A percentile compares a stretch with the other conserved stretches of the same genome.
Conservation (phyloP, 768 basidiomycete species). For the Hypholoma sublateritium region DNA sequence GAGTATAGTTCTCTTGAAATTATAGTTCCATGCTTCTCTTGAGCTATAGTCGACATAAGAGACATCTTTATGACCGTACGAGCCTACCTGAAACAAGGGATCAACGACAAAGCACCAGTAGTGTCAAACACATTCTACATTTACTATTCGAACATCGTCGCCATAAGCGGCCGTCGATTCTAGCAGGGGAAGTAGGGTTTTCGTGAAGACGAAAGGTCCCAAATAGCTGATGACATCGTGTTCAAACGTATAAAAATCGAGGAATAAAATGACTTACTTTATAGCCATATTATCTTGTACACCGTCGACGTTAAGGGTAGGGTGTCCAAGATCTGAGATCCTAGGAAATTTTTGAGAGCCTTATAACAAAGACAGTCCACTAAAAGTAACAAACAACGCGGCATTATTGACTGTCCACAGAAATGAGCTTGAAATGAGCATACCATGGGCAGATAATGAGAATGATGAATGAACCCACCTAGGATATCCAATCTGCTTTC, state of each 20-base stretch:
- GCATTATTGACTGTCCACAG: conserved; percentile 52
- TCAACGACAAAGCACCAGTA: not conserved
- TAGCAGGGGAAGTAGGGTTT: conserved; percentile 24
- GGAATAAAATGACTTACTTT: conserved; percentile 11
- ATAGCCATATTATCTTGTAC: conserved; percentile 18
- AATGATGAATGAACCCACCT: conserved; percentile 25
- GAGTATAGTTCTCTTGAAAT: conserved; percentile 15
- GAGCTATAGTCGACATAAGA: conserved; percentile 16
- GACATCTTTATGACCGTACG: conserved; percentile 17
- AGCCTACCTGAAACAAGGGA: conserved; percentile 11
- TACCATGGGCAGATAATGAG: not conserved
- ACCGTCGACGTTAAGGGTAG: conserved; percentile 10
- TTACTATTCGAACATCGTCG: conserved; percentile 23
- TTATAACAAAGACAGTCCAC: not conserved
- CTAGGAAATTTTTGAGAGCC: not conserved
- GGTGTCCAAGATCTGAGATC: conserved; percentile 17
- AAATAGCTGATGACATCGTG: conserved; percentile 13
- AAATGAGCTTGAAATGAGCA: not conserved
- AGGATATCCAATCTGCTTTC: conserved; percentile 57
- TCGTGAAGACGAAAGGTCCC: conserved; percentile 24
- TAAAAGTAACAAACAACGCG: conserved; percentile 17
- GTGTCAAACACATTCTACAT: conserved; percentile 8
- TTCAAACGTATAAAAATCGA: not conserved
- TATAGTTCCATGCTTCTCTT: conserved; percentile 20
- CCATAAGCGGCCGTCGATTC: conserved; percentile 19